Evolutionary conservation across 495 filamentous ascomycete species (phyloP).

Genomic region (Daldinia vernicosa): DNA sequence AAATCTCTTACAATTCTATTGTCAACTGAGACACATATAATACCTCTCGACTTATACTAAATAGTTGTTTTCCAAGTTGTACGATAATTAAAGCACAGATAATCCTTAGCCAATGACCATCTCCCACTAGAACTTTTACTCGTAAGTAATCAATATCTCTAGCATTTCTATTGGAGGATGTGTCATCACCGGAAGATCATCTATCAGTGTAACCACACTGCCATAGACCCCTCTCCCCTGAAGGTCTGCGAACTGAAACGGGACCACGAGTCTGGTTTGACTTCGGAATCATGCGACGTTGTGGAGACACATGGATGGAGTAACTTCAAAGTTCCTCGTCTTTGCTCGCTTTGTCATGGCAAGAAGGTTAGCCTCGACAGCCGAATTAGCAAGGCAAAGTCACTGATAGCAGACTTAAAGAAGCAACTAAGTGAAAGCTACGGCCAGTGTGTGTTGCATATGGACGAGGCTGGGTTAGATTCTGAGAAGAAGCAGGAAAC

Average conservation of each 20-base stretch:
- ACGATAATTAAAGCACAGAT: not conserved
- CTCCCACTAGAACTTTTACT: not conserved
- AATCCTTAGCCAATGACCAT: not conserved
- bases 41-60: not conserved
- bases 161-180: conserved; percentile 7
- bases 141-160: not conserved
- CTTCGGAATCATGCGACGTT: conserved; percentile 6
- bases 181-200: conserved; percentile 22
- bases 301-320: conserved; percentile 7
- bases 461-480: conserved; percentile 22
- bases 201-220: conserved; percentile 34
- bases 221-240: not conserved
- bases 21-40: conserved; percentile 2
- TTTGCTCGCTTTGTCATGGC: conserved; percentile 13
- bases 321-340: conserved; percentile 3
- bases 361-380: not conserved
- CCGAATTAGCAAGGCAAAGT: conserved; percentile 1
- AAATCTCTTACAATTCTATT: not conserved
- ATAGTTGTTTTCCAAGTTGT: not conserved
- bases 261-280: conserved; percentile 3
- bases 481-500: not conserved
- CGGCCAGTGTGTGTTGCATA: conserved; percentile 11
- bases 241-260: conserved; percentile 3
- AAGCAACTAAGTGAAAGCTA: conserved; percentile 8
- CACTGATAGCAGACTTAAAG: conserved; percentile 9